Evolutionary conservation across 2,329 filamentous ascomycete genomes (phyloP).

Genomic region (Paracamarosporium sp.): DNA sequence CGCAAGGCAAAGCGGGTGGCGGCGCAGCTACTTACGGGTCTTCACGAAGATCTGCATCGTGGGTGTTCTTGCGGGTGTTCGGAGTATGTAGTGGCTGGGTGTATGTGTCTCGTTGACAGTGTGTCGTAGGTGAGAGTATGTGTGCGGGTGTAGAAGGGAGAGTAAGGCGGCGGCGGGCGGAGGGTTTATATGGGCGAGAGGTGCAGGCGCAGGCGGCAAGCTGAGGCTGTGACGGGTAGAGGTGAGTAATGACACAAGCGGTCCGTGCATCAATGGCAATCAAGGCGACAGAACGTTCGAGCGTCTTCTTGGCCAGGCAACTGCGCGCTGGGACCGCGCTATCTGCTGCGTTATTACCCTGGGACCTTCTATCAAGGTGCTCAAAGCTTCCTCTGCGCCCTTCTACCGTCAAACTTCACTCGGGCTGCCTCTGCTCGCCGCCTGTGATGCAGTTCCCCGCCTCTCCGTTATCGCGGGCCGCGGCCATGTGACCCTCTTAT

Average conservation of each 20-base stretch:
- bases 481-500: conserved; percentile 32
- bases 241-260: conserved; percentile 40
- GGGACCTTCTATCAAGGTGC: background rate
- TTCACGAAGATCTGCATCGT: conserved; percentile 99
- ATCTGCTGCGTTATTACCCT: background rate
- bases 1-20: conserved; percentile 26
- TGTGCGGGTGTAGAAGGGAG: conserved; percentile 24
- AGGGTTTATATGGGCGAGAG: conserved; percentile 38
- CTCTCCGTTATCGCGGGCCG: conserved; percentile 35
- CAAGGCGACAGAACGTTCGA: conserved; percentile 41
- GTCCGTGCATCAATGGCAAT: conserved; percentile 41
- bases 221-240: conserved; percentile 42
- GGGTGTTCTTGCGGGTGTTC: conserved; percentile 37
- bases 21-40: conserved; percentile 72
- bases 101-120: conserved; percentile 1
- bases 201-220: conserved; percentile 34
- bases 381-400: background rate
- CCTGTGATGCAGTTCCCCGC: conserved; percentile 23
- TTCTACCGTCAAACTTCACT: background rate
- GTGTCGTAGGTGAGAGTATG: conserved; percentile 5
- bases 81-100: background rate
- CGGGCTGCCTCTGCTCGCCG: background rate
- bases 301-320: conserved; percentile 30
- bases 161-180: conserved; percentile 16
- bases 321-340: conserved; percentile 1